Percentiles rank a stretch among this genome's conserved stretches.
These are phyloP conservation scores for Pezicula carpinea DNA, from an alignment of 2,329 filamentous ascomycete genomes.

Conservation along the genomic window DNA sequence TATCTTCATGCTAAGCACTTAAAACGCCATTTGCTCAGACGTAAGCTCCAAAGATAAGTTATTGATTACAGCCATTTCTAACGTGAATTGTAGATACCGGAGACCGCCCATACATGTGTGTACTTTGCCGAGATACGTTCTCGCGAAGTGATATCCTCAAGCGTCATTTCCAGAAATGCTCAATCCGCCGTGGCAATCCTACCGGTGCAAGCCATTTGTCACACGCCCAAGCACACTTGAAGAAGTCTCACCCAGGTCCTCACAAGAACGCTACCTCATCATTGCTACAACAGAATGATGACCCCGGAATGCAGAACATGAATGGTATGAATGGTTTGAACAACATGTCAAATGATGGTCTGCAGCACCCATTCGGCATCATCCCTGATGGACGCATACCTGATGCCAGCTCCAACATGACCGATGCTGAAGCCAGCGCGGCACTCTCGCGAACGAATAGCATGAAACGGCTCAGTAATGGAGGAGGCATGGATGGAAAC, in stretches of 20 bases:
- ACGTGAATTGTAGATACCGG: conserved; percentile 70
- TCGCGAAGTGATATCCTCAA: conserved; percentile 97
- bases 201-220: conserved; percentile 92
- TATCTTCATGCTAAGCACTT: conserved; percentile 97
- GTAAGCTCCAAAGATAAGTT: conserved; percentile 56
- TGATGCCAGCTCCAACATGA: conserved; percentile 36
- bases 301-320: conserved; percentile 47
- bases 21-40: conserved; percentile 91
- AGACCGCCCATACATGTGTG: conserved; percentile 96
- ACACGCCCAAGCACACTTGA: conserved; percentile 84
- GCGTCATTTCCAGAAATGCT: conserved; percentile 99
- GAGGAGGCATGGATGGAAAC: conserved; percentile 51
- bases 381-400: conserved; percentile 35
- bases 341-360: conserved; percentile 51
- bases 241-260: conserved; percentile 60
- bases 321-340: conserved; percentile 53
- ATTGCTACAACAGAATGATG: conserved; percentile 39
- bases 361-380: conserved; percentile 55
- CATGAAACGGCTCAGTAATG: conserved; percentile 53
- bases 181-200: conserved; percentile 90
- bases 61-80: conserved; percentile 12
- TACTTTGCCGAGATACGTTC: conserved; percentile 96
- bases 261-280: conserved; percentile 50
- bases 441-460: conserved; percentile 59
- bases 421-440: conserved; percentile 52